Evolutionary conservation across 305 asterid genomes (phyloP).

Genomic region (Fraxinus nigra): DNA sequence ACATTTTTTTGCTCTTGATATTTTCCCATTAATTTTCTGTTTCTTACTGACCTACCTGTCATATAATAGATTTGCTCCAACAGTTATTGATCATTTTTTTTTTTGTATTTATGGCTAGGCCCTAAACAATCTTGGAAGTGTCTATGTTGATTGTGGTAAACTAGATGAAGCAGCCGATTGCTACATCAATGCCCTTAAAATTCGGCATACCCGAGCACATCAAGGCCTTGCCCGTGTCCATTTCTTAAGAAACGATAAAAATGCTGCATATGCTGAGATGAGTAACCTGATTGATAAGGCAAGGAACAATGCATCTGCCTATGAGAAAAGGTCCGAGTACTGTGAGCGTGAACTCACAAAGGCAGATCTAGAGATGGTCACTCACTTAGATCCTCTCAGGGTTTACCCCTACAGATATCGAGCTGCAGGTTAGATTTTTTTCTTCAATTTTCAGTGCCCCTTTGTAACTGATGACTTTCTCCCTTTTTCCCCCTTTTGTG

Average conservation of each 20-base stretch:
- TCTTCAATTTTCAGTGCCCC: constrained; percentile 16
- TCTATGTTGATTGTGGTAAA: constrained; percentile 81
- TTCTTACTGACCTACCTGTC: background rate
- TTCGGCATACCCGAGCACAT: constrained; percentile 94
- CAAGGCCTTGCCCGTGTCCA: constrained; percentile 99
- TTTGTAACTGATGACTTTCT: background rate
- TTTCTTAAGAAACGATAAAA: constrained; percentile 73
- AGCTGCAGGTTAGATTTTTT: constrained; percentile 74
- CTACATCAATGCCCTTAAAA: constrained; percentile 89
- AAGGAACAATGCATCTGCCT: constrained; percentile 83
- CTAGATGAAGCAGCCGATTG: constrained; percentile 94
- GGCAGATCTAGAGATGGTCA: constrained; percentile 91
- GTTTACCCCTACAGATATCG: constrained; percentile 96
- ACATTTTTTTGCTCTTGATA: background rate
- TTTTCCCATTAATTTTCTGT: background rate
- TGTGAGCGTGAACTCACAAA: constrained; percentile 91
- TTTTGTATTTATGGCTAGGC: constrained; percentile 50
- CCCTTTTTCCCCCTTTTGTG: constrained; percentile 8
- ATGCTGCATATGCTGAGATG: constrained; percentile 91
- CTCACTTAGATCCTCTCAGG: constrained; percentile 84
- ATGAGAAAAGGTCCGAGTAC: constrained; percentile 94
- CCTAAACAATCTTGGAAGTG: constrained; percentile 93
- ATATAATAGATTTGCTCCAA: background rate
- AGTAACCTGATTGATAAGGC: constrained; percentile 88
- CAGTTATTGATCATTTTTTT: background rate